phyloP scores from a whole-genome alignment of 2,329 filamentous ascomycete species.

The Nothophaeocryptopus gaeumannii region DNA sequence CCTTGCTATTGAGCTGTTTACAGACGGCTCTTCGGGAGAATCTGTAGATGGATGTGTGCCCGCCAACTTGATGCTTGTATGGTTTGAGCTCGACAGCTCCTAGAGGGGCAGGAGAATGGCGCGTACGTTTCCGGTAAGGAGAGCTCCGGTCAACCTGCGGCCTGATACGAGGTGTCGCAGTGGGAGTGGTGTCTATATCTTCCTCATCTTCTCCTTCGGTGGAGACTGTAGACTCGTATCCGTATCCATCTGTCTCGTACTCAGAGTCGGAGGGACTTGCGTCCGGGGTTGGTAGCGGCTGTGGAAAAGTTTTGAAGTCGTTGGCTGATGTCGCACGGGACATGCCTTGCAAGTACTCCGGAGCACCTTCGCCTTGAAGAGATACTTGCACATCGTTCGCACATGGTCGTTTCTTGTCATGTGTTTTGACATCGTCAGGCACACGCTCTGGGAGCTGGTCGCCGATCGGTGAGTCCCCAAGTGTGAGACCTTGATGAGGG shows the following conservation, averaged over 20 bases:
- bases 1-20: constrained; percentile 95
- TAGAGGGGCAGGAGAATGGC: constrained; percentile 57
- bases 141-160: constrained; percentile 24
- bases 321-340: constrained; percentile 27
- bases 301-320: constrained; percentile 20
- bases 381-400: constrained; percentile 60
- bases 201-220: constrained; percentile 36
- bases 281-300: constrained; percentile 18
- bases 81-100: constrained; percentile 95
- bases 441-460: constrained; percentile 27
- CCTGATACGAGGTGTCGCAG: constrained; percentile 32
- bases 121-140: constrained; percentile 13
- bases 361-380: constrained; percentile 59
- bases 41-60: constrained; percentile 92
- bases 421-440: constrained; percentile 12
- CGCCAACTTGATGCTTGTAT: constrained; percentile 95
- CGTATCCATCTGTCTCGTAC: constrained; percentile 38
- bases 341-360: constrained; percentile 59
- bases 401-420: constrained; percentile 1
- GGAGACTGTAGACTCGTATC: constrained; percentile 57
- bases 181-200: constrained; percentile 24
- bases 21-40: constrained; percentile 94
- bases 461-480: constrained; percentile 39
- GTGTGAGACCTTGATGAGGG: constrained; percentile 63
- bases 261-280: constrained; percentile 38